phyloP scores from a whole-genome alignment of 192 early-diverging fungal species.

The Chytriomyces hyalinus region DNA sequence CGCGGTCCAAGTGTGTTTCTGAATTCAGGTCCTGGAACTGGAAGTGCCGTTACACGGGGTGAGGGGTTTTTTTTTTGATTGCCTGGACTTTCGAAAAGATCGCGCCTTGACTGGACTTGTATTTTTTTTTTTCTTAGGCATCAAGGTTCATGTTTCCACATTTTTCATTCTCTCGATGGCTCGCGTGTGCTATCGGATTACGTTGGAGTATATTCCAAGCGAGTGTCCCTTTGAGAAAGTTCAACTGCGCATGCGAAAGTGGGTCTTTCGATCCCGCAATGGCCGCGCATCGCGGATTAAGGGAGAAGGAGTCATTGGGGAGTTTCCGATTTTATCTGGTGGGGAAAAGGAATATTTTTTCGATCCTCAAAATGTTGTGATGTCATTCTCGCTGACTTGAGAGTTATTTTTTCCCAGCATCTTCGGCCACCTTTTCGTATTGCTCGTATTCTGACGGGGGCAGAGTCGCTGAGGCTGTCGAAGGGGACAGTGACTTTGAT shows the following conservation, averaged over 20 bases:
- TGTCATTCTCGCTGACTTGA: neutral
- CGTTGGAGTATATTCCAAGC: conserved; percentile 1
- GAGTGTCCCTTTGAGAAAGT: neutral
- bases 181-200: conserved; percentile 22
- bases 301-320: conserved; percentile 27
- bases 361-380: neutral
- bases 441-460: conserved; percentile 32
- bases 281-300: conserved; percentile 1
- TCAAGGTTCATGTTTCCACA: conserved; percentile 18
- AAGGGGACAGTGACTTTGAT: neutral
- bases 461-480: neutral
- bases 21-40: conserved; percentile 13
- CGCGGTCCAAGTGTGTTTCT: conserved; percentile 13
- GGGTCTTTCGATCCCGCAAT: conserved; percentile 12
- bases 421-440: conserved; percentile 4
- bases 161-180: conserved; percentile 24
- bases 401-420: neutral
- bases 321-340: conserved; percentile 13
- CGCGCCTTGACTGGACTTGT: neutral
- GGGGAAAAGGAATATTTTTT: neutral
- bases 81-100: too few relatives aligned
- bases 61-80: neutral
- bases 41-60: conserved; percentile 20
- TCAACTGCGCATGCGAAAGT: conserved; percentile 13
- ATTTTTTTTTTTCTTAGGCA: neutral